A percentile compares a stretch with the other conserved stretches of the same genome.
Evolutionary conservation across 768 basidiomycete species (phyloP).

Genomic region (Termitomyces titanicus): DNA sequence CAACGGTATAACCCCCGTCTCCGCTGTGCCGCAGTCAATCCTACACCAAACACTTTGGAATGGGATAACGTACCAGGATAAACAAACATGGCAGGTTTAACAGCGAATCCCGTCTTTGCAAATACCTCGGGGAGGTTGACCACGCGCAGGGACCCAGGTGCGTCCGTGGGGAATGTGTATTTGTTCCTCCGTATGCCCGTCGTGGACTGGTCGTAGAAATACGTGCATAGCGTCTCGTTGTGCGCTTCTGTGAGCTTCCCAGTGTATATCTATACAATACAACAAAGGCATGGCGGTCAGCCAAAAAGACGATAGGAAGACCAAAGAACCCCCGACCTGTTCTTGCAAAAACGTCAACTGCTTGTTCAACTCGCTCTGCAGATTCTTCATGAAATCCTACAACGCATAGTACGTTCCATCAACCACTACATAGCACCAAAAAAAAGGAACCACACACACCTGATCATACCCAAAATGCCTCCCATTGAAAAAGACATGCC

Average conservation of each 20-base stretch:
- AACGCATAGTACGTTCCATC: not conserved
- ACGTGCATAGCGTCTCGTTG: slow-evolving; percentile 52
- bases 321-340: slow-evolving; percentile 41
- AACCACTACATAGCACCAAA: not conserved
- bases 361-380: slow-evolving; percentile 55
- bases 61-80: slow-evolving; percentile 55
- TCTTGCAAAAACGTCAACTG: slow-evolving; percentile 74
- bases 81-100: slow-evolving; percentile 46
- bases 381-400: slow-evolving; percentile 63
- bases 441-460: slow-evolving; percentile 47
- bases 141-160: slow-evolving; percentile 46
- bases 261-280: slow-evolving; percentile 50
- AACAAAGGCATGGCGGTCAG: not conserved
- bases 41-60: not conserved
- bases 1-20: slow-evolving; percentile 33
- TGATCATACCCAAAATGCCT: slow-evolving; percentile 59
- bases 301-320: not conserved
- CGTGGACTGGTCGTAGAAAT: slow-evolving; percentile 88
- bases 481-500: slow-evolving; percentile 89
- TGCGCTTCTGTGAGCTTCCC: slow-evolving; percentile 54
- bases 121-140: slow-evolving; percentile 56
- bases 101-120: slow-evolving; percentile 38
- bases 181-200: slow-evolving; percentile 69
- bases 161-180: slow-evolving; percentile 58
- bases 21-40: slow-evolving; percentile 16